Base-by-base conservation (phyloP, 495 filamentous ascomycete genomes). In the Penicillium nucicola region DNA sequence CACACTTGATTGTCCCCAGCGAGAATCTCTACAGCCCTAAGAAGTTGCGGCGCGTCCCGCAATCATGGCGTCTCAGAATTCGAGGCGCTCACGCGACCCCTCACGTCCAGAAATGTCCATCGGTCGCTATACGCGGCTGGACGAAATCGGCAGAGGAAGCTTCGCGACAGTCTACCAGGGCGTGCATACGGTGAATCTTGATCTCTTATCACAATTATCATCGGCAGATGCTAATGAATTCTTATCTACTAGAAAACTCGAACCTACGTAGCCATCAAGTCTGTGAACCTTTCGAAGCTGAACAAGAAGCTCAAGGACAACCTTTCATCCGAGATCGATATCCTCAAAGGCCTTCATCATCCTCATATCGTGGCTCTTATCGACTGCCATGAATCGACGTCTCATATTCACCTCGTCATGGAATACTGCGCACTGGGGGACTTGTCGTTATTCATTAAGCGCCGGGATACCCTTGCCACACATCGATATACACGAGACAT, bases 261-360 rank as follows among this genome's bases (percentile, higher is more conserved):
- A 68, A 70, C 83, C 76, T 68, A 74, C 82, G 95, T 96, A 18
- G 93, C 93, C 44, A 89, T 98, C 80, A 98, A 98, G 68, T 95
- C 91, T 18, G 93, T 98, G 63, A 87, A 95, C 60, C 78, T 93
- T 31, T 78, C 75, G 42, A 93, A 92, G 61, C 77, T 98, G 28
- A 96, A 93, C 75, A 88, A 85, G 75, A 97, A 96, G 77, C 79
- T 98, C 38, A 95, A 92, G 70, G 90, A 96, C 11, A 97, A 97
- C 67, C 85, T 98, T 28, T 89, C 90, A 53, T 85, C 86, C 59
- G 93, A 98, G 74, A 97, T 98, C 64, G 76, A 91, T 52, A 97
- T 97, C 47, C 82, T 98, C 56, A 90, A 91, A 68, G 86, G 82
- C 58, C 77, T 97, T 14, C 87, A 92, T 40, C 95, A 97, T 69